Base-by-base conservation (phyloP, 192 early-diverging fungal species). In the Coemansia sp. region DNA sequence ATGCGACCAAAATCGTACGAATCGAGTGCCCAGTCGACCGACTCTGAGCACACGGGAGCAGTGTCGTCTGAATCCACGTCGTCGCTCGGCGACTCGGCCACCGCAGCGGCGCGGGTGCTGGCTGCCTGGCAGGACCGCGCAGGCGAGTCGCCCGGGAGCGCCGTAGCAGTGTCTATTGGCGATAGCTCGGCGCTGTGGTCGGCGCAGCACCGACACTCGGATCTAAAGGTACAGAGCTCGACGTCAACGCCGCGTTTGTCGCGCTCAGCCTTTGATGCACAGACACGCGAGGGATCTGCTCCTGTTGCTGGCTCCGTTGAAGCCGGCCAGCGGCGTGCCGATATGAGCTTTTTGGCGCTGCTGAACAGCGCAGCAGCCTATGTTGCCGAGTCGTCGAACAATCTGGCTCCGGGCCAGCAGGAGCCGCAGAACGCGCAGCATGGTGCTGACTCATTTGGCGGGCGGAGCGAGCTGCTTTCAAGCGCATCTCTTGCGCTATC, bases 61-160 rank as follows among this genome's bases (percentile, higher is more conserved):
- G 64, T 65, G 9, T 69, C 70, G 57, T 79, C 76, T 10, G 48
- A 39, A 15, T 64, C 60, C 3, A 52, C 68, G 43, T 80, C 77
- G 11, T 75, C 79, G 22, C 63, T 82, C 24, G 74, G 74, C 56
- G 79, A 76, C 35, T 73, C 79, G 53, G 79, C 79, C 3, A 55
- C 73, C 2, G 79, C 79, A 0, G 79, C 79, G 2, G 79, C 79
- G 4, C 79, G 79, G n/a, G 79, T 82, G 23, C 64, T 82, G 2
- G 79, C 79, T 7, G 70, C 73, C 3, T 73, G 74, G 79, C 79
- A 82, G 74, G 79, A 82, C 52, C 73, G 74, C 15, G 50, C 61
- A 3, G 67, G 66, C 17, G 59, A n/a, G 21, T 47, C 66, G 10
- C 25, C 67, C 7, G 49, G 57, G 8, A 51, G 56, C 25, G 35